These are phyloP conservation scores for Dictyostelium discoideum DNA, from an alignment of 78 protist species.

Conservation along the genomic window DNA sequence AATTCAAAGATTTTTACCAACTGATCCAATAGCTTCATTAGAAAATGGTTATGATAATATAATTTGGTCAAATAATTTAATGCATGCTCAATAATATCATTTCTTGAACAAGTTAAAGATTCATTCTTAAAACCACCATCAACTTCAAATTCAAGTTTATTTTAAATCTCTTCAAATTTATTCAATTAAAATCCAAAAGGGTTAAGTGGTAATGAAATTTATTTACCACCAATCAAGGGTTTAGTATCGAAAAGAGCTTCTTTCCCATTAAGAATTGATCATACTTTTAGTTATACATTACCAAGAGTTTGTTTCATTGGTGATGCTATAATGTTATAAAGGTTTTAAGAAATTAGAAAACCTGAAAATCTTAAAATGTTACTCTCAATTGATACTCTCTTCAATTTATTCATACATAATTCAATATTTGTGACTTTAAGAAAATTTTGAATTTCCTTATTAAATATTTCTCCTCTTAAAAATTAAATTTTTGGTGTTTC, in stretches of 20 bases:
- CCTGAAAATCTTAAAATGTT: conserved; percentile 64
- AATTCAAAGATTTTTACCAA: conserved; percentile 82
- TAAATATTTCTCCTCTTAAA: conserved; percentile 34
- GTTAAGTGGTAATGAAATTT: conserved; percentile 45
- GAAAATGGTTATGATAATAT: conserved; percentile 64
- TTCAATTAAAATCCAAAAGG: conserved; percentile 31
- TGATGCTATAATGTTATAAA: conserved; percentile 70
- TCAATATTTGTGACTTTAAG: conserved; percentile 12
- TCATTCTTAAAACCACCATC: conserved; percentile 31
- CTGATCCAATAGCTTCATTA: conserved; percentile 85
- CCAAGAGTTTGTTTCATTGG: conserved; percentile 73
- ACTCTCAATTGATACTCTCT: conserved; percentile 31
- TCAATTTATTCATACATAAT: conserved; percentile 21
- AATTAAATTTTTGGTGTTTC: not conserved
- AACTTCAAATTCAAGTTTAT: not conserved
- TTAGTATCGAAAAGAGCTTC: conserved; percentile 62
- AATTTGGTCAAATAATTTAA: conserved; percentile 67
- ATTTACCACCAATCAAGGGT: conserved; percentile 44
- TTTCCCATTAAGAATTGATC: conserved; percentile 76
- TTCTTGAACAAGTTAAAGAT: conserved; percentile 14
- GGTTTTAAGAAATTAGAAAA: conserved; percentile 44
- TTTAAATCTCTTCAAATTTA: not conserved
- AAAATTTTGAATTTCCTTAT: conserved; percentile 45
- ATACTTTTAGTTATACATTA: conserved; percentile 34
- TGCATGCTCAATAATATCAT: conserved; percentile 55